Base-by-base conservation (phyloP, 1,284 basidiomycete species). In the Fistulinella staudtii region DNA sequence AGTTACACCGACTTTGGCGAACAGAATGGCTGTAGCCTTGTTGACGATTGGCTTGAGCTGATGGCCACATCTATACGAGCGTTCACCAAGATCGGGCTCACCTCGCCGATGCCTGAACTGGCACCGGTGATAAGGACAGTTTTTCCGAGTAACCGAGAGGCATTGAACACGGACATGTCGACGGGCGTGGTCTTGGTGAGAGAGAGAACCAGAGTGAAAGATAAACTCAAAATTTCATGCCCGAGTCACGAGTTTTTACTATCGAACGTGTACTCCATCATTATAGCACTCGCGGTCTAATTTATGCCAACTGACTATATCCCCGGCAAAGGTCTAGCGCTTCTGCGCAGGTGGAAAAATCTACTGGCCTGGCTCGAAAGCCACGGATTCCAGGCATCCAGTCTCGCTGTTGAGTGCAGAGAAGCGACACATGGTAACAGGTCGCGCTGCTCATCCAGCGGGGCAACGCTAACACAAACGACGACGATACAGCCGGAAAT, bases 111-210 rank as follows among this genome's bases (percentile, higher is more conserved):
- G 25, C 89, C 89, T 34, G 82, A 79, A 56, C 85, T 89, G 7
- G 90, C 89, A 17, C 91, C 91, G 11, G 91, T 93, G 49, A 94
- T 74, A 42, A 95, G 76, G 47, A 94, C 85, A 10, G 82, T 92
- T 71, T 93, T 93, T 62, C 85, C 85, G 40, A 86, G 64, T 29
- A 94, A 69, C 53, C 85, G 79, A 43, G 84, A 77, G 30, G 83
- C 71, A 61, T 85, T 85, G 76, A 91, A 91, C 45, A 90, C 68
- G 35, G 85, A 84, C 85, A 88, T 87, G 45, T 49, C 62, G 60
- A 56, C 60, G 49, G 45, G 39, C 39, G 30, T 45, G 20, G n/a
- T n/a, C n/a, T n/a, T 25, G 24, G 24, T 25, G 24, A 25, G 24
- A 25, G n/a, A n/a, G n/a, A n/a, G n/a, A n/a, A n/a, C n/a, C n/a